Percentiles rank a stretch among this genome's conserved stretches.
phyloP scores from a whole-genome alignment of 768 basidiomycete species.

The Pulveroboletus sp. region DNA sequence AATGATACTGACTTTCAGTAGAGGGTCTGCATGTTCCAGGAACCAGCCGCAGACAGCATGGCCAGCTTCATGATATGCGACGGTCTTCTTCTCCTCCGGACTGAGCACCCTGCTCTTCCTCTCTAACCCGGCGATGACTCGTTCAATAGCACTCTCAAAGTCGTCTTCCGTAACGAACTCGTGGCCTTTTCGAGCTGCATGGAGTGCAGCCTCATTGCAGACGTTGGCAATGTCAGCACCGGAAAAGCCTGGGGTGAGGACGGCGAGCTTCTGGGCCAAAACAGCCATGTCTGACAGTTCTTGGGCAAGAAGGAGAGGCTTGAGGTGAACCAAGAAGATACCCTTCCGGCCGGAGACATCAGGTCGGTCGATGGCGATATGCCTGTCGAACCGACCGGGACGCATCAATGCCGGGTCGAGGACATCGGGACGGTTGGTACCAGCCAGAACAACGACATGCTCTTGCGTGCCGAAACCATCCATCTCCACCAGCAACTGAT shows the following conservation, averaged over 20 bases:
- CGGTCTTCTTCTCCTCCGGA: conserved; percentile 95
- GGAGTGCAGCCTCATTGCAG: conserved; percentile 95
- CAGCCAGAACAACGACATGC: conserved; percentile 93
- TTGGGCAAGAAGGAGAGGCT: conserved; percentile 68
- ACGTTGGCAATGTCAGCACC: conserved; percentile 99
- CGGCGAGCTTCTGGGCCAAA: conserved; percentile 89
- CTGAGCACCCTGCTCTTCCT: conserved; percentile 92
- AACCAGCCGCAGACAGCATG: conserved; percentile 99
- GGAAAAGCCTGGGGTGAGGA: conserved; percentile 96
- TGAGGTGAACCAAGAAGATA: conserved; percentile 90
- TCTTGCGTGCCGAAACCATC: conserved; percentile 98
- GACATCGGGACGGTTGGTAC: conserved; percentile 96
- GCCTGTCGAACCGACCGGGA: conserved; percentile 95
- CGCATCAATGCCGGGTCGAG: conserved; percentile 94
- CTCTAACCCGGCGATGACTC: conserved; percentile 96
- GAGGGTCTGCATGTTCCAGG: conserved; percentile 93
- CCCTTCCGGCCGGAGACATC: conserved; percentile 92
- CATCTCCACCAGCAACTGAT: conserved; percentile 98
- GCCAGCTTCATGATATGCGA: conserved; percentile 98
- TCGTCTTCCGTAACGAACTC: conserved; percentile 78
- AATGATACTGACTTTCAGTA: conserved; percentile 97
- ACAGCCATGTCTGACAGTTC: conserved; percentile 45
- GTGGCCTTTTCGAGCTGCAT: conserved; percentile 82
- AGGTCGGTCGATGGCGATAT: conserved; percentile 92
- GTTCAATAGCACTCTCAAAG: conserved; percentile 97